Evolutionary conservation across 768 basidiomycete genomes (phyloP), one percentile per base, ranked within the genome.

Genomic region (Tylopilus felleus): DNA sequence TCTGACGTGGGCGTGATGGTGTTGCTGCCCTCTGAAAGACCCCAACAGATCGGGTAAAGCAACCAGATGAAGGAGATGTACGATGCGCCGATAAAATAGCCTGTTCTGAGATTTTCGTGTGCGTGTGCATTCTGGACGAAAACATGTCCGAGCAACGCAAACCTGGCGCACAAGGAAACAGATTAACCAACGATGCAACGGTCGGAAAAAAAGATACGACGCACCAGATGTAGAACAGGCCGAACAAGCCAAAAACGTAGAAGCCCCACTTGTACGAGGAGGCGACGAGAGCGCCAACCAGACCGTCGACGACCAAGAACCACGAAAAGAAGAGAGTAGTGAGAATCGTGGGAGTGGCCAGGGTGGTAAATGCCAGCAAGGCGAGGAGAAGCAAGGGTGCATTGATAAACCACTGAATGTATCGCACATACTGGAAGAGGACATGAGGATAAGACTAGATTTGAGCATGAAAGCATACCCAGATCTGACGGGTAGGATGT

Each of bases 11-110:
- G 73, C 5, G 74, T 60, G 61, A 84, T 83, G 51, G 70, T 72
- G 65, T 81, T 77, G 6, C 73, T 71, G 16, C 81, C 81, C 51
- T 82, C 81, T 23, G 75, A 74, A 28, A 80, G 69, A 46, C 76
- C 81, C 82, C 82, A 83, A 23, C 73, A 74, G 56, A 84, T 76
- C 10, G 83, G 79, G 69, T 83, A 83, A n/a, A 81, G 58, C 52
- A 78, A 51, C 78, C 80, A 82, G 59, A 83, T 71, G 67, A 81
- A 73, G n/a, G 75, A 71, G 55, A 84, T 71, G 69, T 75, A 75
- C 14, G 57, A 60, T 4, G 78, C 75, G n/a, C 74, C 73, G 19
- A 51, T 25, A 16, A 67, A 52, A 60, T 71, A 75, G 6, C 66
- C 64, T 5, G 25, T 17, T 17, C 66, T 69, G 28, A 70, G 64